These are phyloP conservation scores for Monilinia fructicola DNA, from an alignment of 2,329 filamentous ascomycete species.

Conservation along the genomic window DNA sequence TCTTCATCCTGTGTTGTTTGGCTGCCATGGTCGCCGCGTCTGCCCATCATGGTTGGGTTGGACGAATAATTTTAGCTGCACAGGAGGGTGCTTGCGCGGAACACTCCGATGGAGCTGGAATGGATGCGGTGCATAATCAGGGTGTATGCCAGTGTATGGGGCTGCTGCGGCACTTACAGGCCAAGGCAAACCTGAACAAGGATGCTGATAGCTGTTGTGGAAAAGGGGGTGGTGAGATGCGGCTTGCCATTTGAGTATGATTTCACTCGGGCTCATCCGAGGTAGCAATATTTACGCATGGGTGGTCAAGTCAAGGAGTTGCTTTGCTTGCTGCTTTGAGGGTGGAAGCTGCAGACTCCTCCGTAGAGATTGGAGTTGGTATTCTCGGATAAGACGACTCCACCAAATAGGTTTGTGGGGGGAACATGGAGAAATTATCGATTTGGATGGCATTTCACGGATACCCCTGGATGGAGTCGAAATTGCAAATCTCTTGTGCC, in stretches of 20 bases:
- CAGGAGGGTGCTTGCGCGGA: not conserved
- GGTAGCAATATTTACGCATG: not conserved
- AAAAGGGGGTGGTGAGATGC: conserved; percentile 18
- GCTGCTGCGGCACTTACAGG: not conserved
- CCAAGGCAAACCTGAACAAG: not conserved
- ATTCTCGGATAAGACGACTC: not conserved
- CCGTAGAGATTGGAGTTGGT: not conserved
- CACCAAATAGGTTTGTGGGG: conserved; percentile 6
- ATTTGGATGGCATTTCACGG: not conserved
- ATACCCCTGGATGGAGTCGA: not conserved
- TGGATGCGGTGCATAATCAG: not conserved
- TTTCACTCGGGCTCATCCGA: conserved; percentile 6
- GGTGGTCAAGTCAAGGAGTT: not conserved
- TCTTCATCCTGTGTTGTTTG: not conserved
- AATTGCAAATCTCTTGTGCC: conserved; percentile 1
- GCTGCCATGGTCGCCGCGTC: not conserved
- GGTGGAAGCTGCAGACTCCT: not conserved
- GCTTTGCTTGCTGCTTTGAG: not conserved
- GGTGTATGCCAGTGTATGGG: conserved; percentile 7
- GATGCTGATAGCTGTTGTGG: not conserved
- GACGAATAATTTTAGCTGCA: not conserved
- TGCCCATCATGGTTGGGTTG: not conserved
- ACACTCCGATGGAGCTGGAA: not conserved
- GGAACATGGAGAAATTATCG: conserved; percentile 12
- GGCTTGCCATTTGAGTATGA: not conserved